A percentile compares a stretch with the other conserved stretches of the same genome.
phyloP scores from a whole-genome alignment of 768 basidiomycete genomes.

The Panellus pusillus region DNA sequence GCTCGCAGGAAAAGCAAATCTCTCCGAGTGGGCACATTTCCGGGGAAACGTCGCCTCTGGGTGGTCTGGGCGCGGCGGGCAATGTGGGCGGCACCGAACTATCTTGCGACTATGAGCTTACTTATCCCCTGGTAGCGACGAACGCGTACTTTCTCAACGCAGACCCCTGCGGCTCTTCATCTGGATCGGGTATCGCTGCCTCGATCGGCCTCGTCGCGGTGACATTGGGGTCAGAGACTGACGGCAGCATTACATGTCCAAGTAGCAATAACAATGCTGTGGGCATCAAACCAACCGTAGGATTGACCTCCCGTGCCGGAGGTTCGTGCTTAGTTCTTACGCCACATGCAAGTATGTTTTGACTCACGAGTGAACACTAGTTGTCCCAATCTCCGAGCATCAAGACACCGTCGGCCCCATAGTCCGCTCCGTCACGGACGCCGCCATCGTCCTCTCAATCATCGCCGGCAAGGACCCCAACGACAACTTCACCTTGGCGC shows the following conservation, averaged over 20 bases:
- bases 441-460: slow-evolving; percentile 53
- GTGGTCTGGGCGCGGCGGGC: slow-evolving; percentile 61
- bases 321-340: slow-evolving; percentile 33
- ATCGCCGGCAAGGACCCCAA: slow-evolving; percentile 57
- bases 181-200: slow-evolving; percentile 56
- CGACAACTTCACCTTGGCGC: slow-evolving; percentile 54
- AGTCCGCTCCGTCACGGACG: slow-evolving; percentile 52
- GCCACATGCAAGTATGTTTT: background rate
- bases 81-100: slow-evolving; percentile 25
- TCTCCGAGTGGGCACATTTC: slow-evolving; percentile 55
- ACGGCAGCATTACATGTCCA: slow-evolving; percentile 58
- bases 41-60: slow-evolving; percentile 48
- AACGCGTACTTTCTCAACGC: slow-evolving; percentile 51
- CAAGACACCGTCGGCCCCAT: slow-evolving; percentile 65
- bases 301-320: slow-evolving; percentile 58
- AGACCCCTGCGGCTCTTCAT: slow-evolving; percentile 59
- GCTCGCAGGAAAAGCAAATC: slow-evolving; percentile 47
- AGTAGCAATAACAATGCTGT: slow-evolving; percentile 52
- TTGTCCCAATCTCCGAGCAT: slow-evolving; percentile 55
- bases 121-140: slow-evolving; percentile 20
- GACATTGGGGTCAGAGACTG: slow-evolving; percentile 50
- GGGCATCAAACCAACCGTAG: slow-evolving; percentile 62
- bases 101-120: background rate
- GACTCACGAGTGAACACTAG: slow-evolving; percentile 28
- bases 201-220: slow-evolving; percentile 54